A percentile compares a stretch with the other conserved stretches of the same genome.
Conservation (phyloP, 305 asterid species). For the Nicotiana rustica region DNA sequence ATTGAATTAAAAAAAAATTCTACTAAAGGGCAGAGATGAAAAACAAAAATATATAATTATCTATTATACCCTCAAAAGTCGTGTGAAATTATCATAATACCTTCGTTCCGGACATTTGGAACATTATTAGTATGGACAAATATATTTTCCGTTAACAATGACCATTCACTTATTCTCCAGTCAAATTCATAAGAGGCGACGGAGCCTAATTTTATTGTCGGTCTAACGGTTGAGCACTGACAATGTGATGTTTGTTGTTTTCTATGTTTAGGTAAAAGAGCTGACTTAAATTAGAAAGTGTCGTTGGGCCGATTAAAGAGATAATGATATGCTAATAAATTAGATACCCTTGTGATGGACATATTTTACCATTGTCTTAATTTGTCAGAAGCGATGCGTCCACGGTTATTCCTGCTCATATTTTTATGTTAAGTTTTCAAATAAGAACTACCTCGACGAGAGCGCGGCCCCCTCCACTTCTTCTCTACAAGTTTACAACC, state of each 20-base stretch:
- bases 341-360: background rate
- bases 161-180: background rate
- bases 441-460: conserved; percentile 30
- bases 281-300: background rate
- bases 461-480: conserved; percentile 39
- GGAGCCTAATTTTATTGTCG: background rate
- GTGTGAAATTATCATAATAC: too few relatives aligned
- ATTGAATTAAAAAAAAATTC: too few relatives aligned
- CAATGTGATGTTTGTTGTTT: background rate
- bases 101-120: too few relatives aligned
- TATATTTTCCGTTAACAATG: background rate
- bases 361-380: background rate
- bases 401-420: conserved; percentile 66
- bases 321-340: background rate
- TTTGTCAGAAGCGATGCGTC: conserved; percentile 37
- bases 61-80: too few relatives aligned
- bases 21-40: too few relatives aligned
- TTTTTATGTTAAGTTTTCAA: conserved; percentile 45
- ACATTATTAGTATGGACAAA: too few relatives aligned
- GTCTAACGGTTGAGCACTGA: background rate
- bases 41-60: too few relatives aligned
- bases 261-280: background rate
- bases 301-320: background rate
- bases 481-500: conserved; percentile 17
- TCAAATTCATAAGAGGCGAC: background rate